A percentile compares a stretch with the other conserved stretches of the same genome.
Evolutionary conservation across 345 rosid species (phyloP).

Genomic region (Heritiera littoralis): DNA sequence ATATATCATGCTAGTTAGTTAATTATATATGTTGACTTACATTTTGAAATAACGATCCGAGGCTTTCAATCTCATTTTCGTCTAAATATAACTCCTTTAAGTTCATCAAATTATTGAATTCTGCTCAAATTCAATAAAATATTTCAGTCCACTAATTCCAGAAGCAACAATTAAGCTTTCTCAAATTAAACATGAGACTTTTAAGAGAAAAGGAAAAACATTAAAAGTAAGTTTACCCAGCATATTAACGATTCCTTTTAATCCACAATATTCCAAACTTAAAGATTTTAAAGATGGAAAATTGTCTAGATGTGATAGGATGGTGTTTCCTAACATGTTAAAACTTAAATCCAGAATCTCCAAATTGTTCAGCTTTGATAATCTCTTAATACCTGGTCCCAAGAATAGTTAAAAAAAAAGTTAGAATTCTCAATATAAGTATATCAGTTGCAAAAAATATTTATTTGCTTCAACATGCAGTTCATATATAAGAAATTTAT

Average conservation of each 20-base stretch:
- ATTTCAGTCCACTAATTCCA: neutral
- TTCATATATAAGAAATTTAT: neutral
- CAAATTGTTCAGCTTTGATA: neutral
- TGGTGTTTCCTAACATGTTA: neutral
- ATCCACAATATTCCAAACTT: neutral
- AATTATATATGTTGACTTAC: neutral
- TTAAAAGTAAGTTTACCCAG: neutral
- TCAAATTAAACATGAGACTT: neutral
- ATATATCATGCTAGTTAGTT: neutral
- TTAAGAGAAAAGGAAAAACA: neutral
- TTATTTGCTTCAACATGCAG: too few species aligned
- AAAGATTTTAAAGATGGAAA: neutral
- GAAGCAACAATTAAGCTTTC: neutral
- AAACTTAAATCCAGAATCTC: neutral
- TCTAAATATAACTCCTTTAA: constrained; percentile 3
- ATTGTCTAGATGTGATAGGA: neutral
- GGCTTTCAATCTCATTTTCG: neutral
- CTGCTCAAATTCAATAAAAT: neutral
- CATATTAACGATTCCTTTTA: neutral
- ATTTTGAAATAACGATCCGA: constrained; percentile 11
- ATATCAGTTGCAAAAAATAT: neutral
- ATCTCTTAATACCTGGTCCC: neutral
- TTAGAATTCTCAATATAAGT: too few species aligned
- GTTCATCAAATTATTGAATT: neutral
- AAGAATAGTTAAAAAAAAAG: neutral